Percentiles rank a stretch among this genome's conserved stretches.
Evolutionary conservation across 2,329 filamentous ascomycete genomes (phyloP).

Genomic region (Aureobasidium namibiae): DNA sequence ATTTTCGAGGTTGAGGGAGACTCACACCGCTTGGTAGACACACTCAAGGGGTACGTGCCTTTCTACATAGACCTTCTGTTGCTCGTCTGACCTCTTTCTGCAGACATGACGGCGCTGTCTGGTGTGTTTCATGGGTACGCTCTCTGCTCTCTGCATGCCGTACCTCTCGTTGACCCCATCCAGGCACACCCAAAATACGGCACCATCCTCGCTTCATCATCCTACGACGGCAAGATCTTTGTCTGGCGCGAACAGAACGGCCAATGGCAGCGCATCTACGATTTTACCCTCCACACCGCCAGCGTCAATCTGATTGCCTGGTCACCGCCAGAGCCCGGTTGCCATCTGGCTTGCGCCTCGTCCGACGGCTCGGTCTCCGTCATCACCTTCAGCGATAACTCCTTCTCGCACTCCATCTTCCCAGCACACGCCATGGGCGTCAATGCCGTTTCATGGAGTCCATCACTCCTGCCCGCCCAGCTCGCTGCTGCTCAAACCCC

Average conservation of each 20-base stretch:
- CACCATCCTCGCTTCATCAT: constrained; percentile 90
- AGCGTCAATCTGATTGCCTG: constrained; percentile 95
- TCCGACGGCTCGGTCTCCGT: constrained; percentile 91
- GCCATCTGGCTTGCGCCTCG: constrained; percentile 86
- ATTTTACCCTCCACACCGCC: constrained; percentile 87
- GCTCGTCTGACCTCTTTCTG: constrained; percentile 7
- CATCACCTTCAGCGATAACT: constrained; percentile 94
- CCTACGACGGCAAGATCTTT: constrained; percentile 95
- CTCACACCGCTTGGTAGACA: constrained; percentile 80
- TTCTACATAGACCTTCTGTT: not conserved
- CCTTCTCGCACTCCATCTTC: constrained; percentile 83
- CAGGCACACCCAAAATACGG: constrained; percentile 93
- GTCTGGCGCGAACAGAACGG: constrained; percentile 83
- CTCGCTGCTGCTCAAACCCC: constrained; percentile 60
- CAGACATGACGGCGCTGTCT: constrained; percentile 94
- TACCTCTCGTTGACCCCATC: not conserved
- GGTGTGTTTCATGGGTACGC: constrained; percentile 83
- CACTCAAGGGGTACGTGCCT: constrained; percentile 71
- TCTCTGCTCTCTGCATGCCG: constrained; percentile 13
- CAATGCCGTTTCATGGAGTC: constrained; percentile 94
- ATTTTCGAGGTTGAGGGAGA: constrained; percentile 98
- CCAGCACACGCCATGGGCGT: constrained; percentile 87
- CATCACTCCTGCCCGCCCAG: constrained; percentile 73
- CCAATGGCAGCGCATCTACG: constrained; percentile 70
- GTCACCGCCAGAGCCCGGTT: constrained; percentile 95